Conservation (phyloP, 1,284 basidiomycete genomes). For the Afroboletus lepidellus region DNA sequence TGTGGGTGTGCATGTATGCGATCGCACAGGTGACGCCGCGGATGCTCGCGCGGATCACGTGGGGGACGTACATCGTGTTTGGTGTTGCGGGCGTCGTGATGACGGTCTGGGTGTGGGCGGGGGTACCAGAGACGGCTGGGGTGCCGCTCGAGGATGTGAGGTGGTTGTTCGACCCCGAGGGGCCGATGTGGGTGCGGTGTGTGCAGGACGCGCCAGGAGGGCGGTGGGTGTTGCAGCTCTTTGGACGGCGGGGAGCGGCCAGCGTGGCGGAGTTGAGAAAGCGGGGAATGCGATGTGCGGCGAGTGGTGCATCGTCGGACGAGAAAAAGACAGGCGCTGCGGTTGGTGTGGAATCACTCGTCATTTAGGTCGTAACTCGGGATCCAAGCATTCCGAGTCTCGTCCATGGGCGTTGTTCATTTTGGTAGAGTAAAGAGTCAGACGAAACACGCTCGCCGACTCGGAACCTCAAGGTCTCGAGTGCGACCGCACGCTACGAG, state of each 20-base stretch:
- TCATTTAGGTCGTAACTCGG: too few relatives aligned
- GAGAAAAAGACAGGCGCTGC: too few relatives aligned
- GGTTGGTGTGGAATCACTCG: too few relatives aligned
- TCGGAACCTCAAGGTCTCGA: too few relatives aligned
- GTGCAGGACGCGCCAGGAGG: conserved; percentile 48
- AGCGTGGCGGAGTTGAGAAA: conserved; percentile 30
- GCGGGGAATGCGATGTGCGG: too few relatives aligned
- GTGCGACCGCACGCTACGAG: too few relatives aligned
- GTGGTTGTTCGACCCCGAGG: conserved; percentile 41
- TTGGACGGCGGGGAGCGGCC: conserved; percentile 33
- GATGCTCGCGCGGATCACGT: conserved; percentile 45
- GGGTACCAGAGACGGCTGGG: conserved; percentile 48
- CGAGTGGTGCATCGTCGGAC: too few relatives aligned
- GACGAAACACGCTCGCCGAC: too few relatives aligned
- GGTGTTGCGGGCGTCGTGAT: conserved; percentile 45
- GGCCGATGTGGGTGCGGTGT: conserved; percentile 35
- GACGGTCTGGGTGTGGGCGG: conserved; percentile 37
- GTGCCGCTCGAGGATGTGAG: conserved; percentile 46
- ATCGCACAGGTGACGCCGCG: conserved; percentile 51
- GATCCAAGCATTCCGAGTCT: too few relatives aligned
- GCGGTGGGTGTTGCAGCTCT: conserved; percentile 38
- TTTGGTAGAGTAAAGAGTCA: too few relatives aligned
- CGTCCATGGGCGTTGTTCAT: too few relatives aligned
- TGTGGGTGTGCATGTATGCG: conserved; percentile 48
- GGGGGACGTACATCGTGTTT: conserved; percentile 52